Evolutionary conservation across 2,329 filamentous ascomycete species (phyloP), one percentile per base, ranked within the genome.

Genomic region (Fusarium sp.): DNA sequence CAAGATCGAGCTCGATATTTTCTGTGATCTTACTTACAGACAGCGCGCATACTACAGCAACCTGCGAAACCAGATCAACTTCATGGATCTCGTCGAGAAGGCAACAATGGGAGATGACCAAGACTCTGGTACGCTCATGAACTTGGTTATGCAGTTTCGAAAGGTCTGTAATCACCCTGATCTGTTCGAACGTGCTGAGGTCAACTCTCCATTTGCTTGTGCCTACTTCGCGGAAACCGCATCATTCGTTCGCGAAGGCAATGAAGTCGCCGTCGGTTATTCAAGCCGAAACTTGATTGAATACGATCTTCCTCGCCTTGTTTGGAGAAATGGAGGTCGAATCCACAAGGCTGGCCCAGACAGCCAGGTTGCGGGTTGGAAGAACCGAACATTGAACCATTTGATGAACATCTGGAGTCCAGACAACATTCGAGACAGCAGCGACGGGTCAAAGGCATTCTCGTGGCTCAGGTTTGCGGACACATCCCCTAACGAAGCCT

Each of bases 101-200:
- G 94, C 94, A 3, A 95, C 95, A 4, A 88, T 96, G 73, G 96
- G 96, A 38, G 94, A 98, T 75, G 96, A 98, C 52, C 91, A 95
- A 75, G 96, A 98, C 78, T 97, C 93, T 38, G 94, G 95, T 43
- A 98, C 95, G 2, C 83, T 99, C 76, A 98, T 99, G 96, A 99
- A 99, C 81, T 85, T 99, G 71, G 96, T 99, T 69, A 99, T 99
- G 96, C 96, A 99, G 82, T 99, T 99, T 88, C 90, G 96, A 75
- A 99, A 99, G 83, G 96, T 99, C 61, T 99, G 96, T 84, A 99
- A 99, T 78, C 96, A 99, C 78, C 96, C 96, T 0, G 96, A 99
- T 81, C 82, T 99, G 34, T 99, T 99, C 74, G 94, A 99, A 81
- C 91, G 96, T 47, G 94, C 95, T 12, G 95, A 98, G 66, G 97